Percentiles rank a stretch among this genome's conserved stretches.
Conservation (phyloP, 1,284 basidiomycete species). For the Tilletia caries region DNA sequence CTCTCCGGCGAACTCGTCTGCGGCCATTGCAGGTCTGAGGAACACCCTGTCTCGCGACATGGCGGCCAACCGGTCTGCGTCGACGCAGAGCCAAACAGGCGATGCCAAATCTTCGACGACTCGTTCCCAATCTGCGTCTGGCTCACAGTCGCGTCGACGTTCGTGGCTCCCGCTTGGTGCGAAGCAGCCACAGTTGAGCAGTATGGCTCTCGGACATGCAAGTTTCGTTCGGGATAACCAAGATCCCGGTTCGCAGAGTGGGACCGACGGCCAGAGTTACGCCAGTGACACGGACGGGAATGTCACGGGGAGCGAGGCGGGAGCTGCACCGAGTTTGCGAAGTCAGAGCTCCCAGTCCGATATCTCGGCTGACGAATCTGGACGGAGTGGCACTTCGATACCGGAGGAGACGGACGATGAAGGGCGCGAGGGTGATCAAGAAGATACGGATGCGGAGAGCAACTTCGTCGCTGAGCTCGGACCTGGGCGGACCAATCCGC, state of each 20-base stretch:
- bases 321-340: not conserved
- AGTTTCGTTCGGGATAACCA: conserved; percentile 4
- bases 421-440: not conserved
- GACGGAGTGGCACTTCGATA: not conserved
- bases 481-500: not conserved
- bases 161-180: not conserved
- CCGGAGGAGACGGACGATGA: conserved; percentile 1
- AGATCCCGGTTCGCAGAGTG: not conserved
- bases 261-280: not conserved
- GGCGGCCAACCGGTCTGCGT: conserved; percentile 9
- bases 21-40: conserved; percentile 18
- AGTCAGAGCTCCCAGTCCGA: not conserved
- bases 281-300: not conserved
- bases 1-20: conserved; percentile 11
- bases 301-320: not conserved
- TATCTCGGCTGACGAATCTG: conserved; percentile 3
- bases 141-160: not conserved
- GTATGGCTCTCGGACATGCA: conserved; percentile 9
- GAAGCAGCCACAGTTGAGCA: conserved; percentile 3
- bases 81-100: not conserved
- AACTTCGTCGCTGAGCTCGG: conserved; percentile 2
- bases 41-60: conserved; percentile 13
- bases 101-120: not conserved
- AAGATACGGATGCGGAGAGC: not conserved
- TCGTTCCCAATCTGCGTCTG: not conserved